These are phyloP conservation scores for Termitomyces sp. DNA, from an alignment of 768 basidiomycete species.

Conservation along the genomic window DNA sequence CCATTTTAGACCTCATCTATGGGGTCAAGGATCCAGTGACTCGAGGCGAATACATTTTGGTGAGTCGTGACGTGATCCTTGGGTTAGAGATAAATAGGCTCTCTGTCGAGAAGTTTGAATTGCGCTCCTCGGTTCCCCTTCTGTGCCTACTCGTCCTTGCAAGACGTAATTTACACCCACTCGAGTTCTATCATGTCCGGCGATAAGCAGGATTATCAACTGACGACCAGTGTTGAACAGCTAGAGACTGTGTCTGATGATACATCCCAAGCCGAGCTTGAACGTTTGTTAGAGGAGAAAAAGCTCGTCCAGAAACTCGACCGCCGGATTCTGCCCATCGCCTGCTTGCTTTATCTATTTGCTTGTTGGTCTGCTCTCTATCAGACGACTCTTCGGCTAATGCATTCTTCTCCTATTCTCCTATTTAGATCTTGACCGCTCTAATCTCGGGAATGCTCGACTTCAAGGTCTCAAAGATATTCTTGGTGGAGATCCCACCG, in stretches of 20 bases:
- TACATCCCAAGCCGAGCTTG: constrained; percentile 9
- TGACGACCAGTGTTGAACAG: constrained; percentile 24
- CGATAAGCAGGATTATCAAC: constrained; percentile 6
- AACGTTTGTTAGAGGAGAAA: constrained; percentile 16
- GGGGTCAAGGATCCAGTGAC: constrained; percentile 14
- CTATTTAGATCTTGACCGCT: constrained; percentile 58
- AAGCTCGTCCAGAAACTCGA: constrained; percentile 62
- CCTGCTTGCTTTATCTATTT: constrained; percentile 71
- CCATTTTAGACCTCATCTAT: constrained; percentile 15
- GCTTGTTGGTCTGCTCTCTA: constrained; percentile 48
- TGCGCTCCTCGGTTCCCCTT: constrained; percentile 6
- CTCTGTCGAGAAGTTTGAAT: not conserved
- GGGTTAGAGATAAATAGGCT: constrained; percentile 7
- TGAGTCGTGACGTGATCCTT: constrained; percentile 21
- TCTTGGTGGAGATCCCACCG: constrained; percentile 64
- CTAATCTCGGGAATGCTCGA: constrained; percentile 76
- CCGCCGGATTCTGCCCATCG: constrained; percentile 60
- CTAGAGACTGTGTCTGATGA: constrained; percentile 18
- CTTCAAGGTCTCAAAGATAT: constrained; percentile 66
- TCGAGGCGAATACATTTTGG: constrained; percentile 19
- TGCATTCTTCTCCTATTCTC: constrained; percentile 1
- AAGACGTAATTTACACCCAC: not conserved
- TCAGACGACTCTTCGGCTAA: not conserved
- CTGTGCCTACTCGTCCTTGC: constrained; percentile 1
- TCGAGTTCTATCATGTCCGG: constrained; percentile 4